Evolutionary conservation across 2,329 filamentous ascomycete species (phyloP).

Genomic region (Botrytis hyacinthi): DNA sequence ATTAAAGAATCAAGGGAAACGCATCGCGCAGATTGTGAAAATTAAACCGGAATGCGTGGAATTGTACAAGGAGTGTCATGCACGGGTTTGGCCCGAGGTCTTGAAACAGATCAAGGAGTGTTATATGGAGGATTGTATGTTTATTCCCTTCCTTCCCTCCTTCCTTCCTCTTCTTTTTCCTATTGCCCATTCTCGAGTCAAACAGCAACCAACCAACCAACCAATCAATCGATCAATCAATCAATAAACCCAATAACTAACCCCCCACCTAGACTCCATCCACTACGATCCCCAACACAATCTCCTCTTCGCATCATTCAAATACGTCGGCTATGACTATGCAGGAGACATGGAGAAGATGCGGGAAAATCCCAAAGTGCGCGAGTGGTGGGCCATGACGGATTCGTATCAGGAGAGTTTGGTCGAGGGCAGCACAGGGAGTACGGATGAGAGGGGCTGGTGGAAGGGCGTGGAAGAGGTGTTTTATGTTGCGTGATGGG

Average conservation of each 20-base stretch:
- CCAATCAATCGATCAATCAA: not conserved
- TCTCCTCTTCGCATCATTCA: conserved; percentile 73
- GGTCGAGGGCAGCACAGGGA: conserved; percentile 57
- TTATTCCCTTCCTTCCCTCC: not conserved
- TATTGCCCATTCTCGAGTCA: too few species aligned
- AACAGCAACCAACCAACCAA: not conserved
- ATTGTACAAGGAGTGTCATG: conserved; percentile 72
- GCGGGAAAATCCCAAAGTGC: conserved; percentile 68
- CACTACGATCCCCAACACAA: conserved; percentile 62
- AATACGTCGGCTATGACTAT: conserved; percentile 73
- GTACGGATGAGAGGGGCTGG: conserved; percentile 61
- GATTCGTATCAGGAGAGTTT: conserved; percentile 70
- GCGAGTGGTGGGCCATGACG: conserved; percentile 80
- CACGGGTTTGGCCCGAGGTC: conserved; percentile 74
- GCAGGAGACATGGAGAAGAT: conserved; percentile 74
- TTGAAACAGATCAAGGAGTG: conserved; percentile 72
- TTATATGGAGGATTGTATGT: conserved; percentile 69
- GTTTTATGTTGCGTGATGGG: conserved; percentile 52
- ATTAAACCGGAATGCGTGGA: conserved; percentile 64
- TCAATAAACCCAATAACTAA: not conserved
- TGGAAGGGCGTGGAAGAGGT: conserved; percentile 70
- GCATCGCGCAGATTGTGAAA: conserved; percentile 70
- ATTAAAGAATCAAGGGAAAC: conserved; percentile 46
- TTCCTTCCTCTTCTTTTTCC: not conserved
- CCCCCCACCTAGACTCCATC: conserved; percentile 62